Conservation (phyloP, 2,329 filamentous ascomycete genomes). For the Calonectria fujianensis region DNA sequence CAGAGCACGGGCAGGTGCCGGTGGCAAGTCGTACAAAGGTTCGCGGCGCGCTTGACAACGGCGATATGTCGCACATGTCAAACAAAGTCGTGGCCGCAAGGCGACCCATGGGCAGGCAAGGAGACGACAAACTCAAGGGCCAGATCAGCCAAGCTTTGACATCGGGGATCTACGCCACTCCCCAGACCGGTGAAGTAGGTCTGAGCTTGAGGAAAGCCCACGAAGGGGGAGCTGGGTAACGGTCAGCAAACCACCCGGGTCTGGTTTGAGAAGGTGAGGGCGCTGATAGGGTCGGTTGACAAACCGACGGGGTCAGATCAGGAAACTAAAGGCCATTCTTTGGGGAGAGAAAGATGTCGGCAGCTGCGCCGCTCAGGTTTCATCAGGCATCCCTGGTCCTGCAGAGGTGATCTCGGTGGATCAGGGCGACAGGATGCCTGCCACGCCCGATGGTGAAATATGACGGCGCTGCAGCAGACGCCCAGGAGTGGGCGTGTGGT, state of each 20-base stretch:
- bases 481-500: conserved; percentile 3
- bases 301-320: conserved; percentile 41
- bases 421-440: conserved; percentile 36
- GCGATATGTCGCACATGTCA: conserved; percentile 43
- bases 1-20: conserved; percentile 15
- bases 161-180: conserved; percentile 48
- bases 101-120: conserved; percentile 43
- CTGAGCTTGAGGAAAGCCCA: conserved; percentile 45
- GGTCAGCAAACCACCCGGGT: conserved; percentile 30
- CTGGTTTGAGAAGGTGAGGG: conserved; percentile 15
- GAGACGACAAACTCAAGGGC: conserved; percentile 38
- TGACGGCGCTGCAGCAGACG: conserved; percentile 36
- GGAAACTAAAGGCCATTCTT: conserved; percentile 40
- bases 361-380: conserved; percentile 41
- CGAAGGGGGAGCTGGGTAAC: conserved; percentile 45
- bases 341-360: conserved; percentile 35
- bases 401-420: conserved; percentile 50
- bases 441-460: conserved; percentile 42
- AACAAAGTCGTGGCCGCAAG: conserved; percentile 41
- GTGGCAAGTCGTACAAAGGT: conserved; percentile 30
- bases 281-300: conserved; percentile 46
- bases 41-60: conserved; percentile 31
- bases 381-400: conserved; percentile 48
- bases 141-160: conserved; percentile 45
- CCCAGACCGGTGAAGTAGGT: conserved; percentile 53